Evolutionary conservation across 441 rosid species (phyloP).

Genomic region (Omphalea diandra): DNA sequence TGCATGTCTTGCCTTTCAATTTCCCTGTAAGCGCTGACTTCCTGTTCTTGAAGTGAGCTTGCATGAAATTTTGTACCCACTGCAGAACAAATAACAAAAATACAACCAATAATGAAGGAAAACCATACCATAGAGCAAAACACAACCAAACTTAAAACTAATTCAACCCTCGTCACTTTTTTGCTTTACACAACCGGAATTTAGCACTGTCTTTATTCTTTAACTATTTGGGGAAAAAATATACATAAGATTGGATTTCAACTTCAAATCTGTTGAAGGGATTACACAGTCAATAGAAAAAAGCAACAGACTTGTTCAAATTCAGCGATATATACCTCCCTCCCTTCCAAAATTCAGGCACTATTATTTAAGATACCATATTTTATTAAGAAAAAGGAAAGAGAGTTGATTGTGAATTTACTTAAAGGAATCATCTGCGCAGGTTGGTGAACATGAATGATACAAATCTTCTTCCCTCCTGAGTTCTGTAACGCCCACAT

Average conservation of each 20-base stretch:
- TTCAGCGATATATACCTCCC: too few species aligned
- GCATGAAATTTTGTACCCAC: conserved; percentile 81
- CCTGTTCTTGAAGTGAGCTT: conserved; percentile 49
- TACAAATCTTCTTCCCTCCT: conserved; percentile 69
- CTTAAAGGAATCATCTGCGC: conserved; percentile 65
- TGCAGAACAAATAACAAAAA: conserved; percentile 29
- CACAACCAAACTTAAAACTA: background rate
- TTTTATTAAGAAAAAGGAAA: too few species aligned
- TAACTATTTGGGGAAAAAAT: background rate
- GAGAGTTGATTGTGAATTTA: conserved; percentile 39
- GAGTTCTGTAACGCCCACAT: conserved; percentile 77
- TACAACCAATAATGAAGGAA: background rate
- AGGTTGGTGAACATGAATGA: conserved; percentile 69
- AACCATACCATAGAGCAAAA: background rate
- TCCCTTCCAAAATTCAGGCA: too few species aligned
- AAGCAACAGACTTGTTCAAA: too few species aligned
- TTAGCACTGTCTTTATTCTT: background rate
- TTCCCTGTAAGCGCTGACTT: conserved; percentile 63
- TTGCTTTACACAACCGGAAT: background rate
- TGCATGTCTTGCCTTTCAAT: conserved; percentile 55
- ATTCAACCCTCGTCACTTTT: background rate
- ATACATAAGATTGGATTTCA: background rate
- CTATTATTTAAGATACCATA: too few species aligned
- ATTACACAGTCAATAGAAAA: background rate
- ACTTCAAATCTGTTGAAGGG: background rate